Percentiles rank a stretch among this genome's conserved stretches.
Evolutionary conservation across 208 protist genomes (phyloP).

Genomic region (Leishmania amazonensis): DNA sequence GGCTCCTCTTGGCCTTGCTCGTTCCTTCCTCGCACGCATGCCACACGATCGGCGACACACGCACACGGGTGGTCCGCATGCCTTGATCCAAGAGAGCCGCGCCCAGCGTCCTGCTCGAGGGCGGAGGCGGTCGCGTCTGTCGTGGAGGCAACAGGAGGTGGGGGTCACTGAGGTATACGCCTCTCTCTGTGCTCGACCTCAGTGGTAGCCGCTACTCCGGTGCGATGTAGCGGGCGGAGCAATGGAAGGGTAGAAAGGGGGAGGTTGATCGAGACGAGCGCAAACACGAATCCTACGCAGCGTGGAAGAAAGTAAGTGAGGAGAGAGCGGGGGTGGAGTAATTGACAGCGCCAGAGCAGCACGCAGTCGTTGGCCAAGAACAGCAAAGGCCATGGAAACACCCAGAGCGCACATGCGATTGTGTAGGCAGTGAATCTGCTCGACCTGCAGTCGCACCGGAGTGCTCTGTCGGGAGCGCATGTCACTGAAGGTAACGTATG

Average conservation of each 20-base stretch:
- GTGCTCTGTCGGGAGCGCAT: neutral
- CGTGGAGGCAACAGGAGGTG: neutral
- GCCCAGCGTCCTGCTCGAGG: neutral
- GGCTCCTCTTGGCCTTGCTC: neutral
- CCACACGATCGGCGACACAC: neutral
- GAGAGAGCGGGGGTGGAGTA: no score
- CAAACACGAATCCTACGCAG: neutral
- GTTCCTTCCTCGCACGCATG: neutral
- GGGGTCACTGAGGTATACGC: no score
- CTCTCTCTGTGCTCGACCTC: no score
- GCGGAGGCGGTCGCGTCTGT: neutral
- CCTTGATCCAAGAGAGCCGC: neutral
- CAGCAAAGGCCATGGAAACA: neutral
- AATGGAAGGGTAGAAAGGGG: neutral
- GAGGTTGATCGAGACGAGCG: neutral
- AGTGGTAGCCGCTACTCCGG: no score
- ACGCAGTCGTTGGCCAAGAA: neutral
- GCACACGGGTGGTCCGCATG: neutral
- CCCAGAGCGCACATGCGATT: neutral
- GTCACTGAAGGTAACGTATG: neutral
- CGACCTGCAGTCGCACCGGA: neutral
- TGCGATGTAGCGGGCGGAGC: neutral
- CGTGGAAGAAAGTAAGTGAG: neutral
- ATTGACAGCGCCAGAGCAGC: neutral
- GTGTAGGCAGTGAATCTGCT: neutral